phyloP scores from a whole-genome alignment of 169 alveolate species.

The Ichthyophthirius multifiliis region DNA sequence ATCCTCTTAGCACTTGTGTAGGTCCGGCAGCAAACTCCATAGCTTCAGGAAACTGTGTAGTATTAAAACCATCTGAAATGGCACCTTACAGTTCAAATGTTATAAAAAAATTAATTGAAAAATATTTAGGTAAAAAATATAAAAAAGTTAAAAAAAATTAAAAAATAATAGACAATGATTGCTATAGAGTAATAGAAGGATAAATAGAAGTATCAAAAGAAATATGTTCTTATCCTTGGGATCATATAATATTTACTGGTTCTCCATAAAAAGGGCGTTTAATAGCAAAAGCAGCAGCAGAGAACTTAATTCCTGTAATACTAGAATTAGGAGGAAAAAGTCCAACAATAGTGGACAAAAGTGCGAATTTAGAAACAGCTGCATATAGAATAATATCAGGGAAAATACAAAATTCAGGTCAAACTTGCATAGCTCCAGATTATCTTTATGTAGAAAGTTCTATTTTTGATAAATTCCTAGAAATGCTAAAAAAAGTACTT shows the following conservation, averaged over 20 bases:
- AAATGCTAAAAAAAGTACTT: conserved; percentile 41
- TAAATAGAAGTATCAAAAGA: conserved; percentile 75
- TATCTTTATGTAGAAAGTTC: conserved; percentile 72
- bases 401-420: conserved; percentile 77
- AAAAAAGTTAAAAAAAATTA: background rate
- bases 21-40: conserved; percentile 73
- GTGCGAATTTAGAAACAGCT: conserved; percentile 69
- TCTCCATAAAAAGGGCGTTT: conserved; percentile 87
- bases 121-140: conserved; percentile 51
- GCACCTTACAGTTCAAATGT: conserved; percentile 67
- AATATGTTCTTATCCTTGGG: conserved; percentile 65
- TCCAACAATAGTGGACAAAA: conserved; percentile 81
- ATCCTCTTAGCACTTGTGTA: conserved; percentile 70
- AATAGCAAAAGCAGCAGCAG: conserved; percentile 85
- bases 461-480: conserved; percentile 51
- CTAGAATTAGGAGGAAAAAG: conserved; percentile 90
- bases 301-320: conserved; percentile 78
- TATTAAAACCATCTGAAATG: conserved; percentile 84
- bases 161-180: background rate
- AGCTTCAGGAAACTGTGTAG: conserved; percentile 83
- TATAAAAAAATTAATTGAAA: conserved; percentile 53
- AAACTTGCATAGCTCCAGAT: conserved; percentile 88
- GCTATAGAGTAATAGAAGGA: conserved; percentile 66
- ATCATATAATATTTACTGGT: conserved; percentile 85
- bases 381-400: conserved; percentile 74